Base-by-base conservation (phyloP, 2,329 filamentous ascomycete species). In the Leptodontidium sp. region DNA sequence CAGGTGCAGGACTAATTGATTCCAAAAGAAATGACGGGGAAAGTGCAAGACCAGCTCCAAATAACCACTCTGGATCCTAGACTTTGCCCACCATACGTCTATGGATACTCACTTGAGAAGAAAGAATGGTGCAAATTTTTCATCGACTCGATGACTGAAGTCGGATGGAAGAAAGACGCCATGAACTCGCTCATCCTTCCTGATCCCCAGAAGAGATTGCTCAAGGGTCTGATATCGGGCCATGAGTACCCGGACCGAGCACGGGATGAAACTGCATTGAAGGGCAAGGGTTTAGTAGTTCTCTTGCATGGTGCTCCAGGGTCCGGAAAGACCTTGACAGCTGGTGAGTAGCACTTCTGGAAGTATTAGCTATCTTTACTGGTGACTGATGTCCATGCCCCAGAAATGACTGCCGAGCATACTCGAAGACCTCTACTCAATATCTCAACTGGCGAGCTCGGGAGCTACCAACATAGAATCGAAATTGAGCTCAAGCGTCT, bases 401-500 rank as follows among this genome's bases (percentile, higher is more conserved):
- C 35, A 66, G 71, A 72, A 67, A 65, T 70, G 53, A 68, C 68
- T 24, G 68, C 66, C 7, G 70, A 72, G 47, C 66, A 67, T 35
- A 70, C 67, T n/a, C 55, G 61, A 7, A 57, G 66, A 43, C 64
- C 68, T 4, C 62, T 72, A 4, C 64, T 72, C 49, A 68, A 67
- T 29, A 69, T 70, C 38, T 68, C 70, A 2, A 70, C 69, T 24
- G 68, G 68, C 24, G 70, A 70, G 21, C 61, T 70, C 14, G 68
- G 68, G 26, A 72, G 69, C 21, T 68, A 70, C 38, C 50, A 70
- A 32, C 55, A 55, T 14, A 15, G 64, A n/a, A 67, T 68, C 15
- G 69, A 70, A 21, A 58, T 64, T 17, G 68, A 70, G 29, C 50
- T 87, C 86, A 75, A 87, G 65, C 71, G 87, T 69, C 90, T 92